A percentile compares a stretch with the other conserved stretches of the same genome.
Conservation (phyloP, 179 eudicot genomes). For the Spergularia azorica region DNA sequence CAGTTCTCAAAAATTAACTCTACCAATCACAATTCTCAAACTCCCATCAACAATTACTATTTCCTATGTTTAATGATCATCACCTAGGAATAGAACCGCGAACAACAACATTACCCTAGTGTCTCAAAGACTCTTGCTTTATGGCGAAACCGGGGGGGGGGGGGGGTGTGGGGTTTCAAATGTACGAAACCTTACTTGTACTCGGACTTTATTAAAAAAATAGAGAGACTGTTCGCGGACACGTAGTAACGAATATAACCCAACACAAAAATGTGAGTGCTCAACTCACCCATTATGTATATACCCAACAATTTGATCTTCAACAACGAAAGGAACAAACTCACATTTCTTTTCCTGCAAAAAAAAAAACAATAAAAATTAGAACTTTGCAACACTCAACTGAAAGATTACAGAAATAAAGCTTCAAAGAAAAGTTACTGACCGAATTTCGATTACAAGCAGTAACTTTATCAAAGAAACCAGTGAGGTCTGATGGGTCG, state of each 20-base stretch:
- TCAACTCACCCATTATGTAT: constrained; percentile 18
- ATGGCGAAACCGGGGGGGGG: no score
- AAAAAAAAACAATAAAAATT: neutral
- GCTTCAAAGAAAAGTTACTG: neutral
- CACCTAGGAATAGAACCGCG: no score
- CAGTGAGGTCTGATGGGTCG: constrained; percentile 46
- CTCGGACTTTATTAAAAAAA: no score
- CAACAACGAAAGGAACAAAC: constrained; percentile 57
- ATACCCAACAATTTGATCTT: constrained; percentile 27
- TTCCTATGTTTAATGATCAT: no score
- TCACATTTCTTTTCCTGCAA: constrained; percentile 59
- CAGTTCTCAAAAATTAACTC: neutral
- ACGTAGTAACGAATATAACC: no score
- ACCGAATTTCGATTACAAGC: constrained; percentile 72
- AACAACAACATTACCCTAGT: no score
- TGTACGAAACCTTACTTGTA: no score
- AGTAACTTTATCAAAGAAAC: constrained; percentile 53
- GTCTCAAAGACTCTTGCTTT: no score
- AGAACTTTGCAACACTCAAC: neutral
- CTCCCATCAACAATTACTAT: neutral
- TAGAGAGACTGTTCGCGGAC: no score
- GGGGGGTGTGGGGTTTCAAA: no score
- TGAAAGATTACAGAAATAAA: neutral
- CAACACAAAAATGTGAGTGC: neutral
- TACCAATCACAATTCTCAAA: no score